Evolutionary conservation across 2,329 filamentous ascomycete genomes (phyloP).

Genomic region (Hirsutella thompsonii): DNA sequence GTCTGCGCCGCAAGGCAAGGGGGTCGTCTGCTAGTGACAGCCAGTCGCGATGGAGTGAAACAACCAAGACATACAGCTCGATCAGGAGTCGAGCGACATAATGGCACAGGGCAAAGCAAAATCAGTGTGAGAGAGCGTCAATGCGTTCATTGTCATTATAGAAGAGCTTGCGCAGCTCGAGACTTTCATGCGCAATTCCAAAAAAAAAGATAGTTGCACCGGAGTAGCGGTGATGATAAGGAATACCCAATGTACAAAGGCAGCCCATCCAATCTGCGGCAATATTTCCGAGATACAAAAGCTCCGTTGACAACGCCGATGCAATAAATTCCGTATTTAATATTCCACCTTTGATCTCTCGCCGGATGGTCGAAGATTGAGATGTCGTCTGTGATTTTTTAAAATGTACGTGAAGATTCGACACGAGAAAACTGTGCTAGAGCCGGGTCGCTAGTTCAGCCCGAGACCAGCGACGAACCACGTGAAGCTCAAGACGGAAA

Average conservation of each 20-base stretch:
- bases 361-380: no score
- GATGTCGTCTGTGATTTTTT: not conserved
- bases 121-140: not conserved
- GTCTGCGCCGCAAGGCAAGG: not conserved
- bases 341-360: not conserved
- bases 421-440: not conserved
- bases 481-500: constrained; percentile 48
- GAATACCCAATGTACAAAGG: no score
- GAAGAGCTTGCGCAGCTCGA: not conserved
- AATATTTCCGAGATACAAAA: not conserved
- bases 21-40: not conserved
- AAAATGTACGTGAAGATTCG: not conserved
- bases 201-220: not conserved
- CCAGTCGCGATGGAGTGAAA: no score
- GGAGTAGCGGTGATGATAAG: no score
- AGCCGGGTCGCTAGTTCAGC: constrained; percentile 12
- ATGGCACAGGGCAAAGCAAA: no score
- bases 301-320: no score
- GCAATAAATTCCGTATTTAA: not conserved
- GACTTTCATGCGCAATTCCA: not conserved
- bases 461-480: constrained; percentile 47
- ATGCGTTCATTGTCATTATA: not conserved
- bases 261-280: not conserved
- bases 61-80: no score
- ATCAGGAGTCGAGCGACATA: no score